Evolutionary conservation across 371 early-diverging fungal genomes (phyloP), one percentile per base, ranked within the genome.

Genomic region (Cokeromyces recurvatus): DNA sequence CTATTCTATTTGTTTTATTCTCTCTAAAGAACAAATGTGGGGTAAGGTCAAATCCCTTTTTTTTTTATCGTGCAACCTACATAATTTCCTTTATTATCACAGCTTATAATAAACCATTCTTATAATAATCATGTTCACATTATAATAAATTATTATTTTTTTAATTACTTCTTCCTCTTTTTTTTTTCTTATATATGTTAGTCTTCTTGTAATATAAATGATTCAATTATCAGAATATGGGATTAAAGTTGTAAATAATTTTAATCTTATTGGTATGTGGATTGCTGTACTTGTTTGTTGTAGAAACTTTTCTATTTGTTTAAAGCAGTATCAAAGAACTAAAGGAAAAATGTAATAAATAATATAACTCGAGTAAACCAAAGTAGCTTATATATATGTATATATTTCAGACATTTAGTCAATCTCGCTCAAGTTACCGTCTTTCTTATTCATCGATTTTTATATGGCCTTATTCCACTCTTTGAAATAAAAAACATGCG

Each of bases 221-320:
- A 54, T 62, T 43, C 42, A 66, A 38, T 52, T 73, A 20, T 55
- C 67, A 47, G 44, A 43, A 19, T 64, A 73, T 53, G 69, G 65
- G 15, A 49, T 47, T 32, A 57, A 62, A 19, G 69, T 73, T 19
- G 55, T 73, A 4, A 64, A 66, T 41, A 57, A 64, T 34, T 42
- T 73, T n/a, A 68, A 57, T 37, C 58, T 73, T 47, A 59, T 73
- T 46, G 64, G 67, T 20, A 73, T 69, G 69, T 73, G 73, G 73
- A 44, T 73, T 12, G 57, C 67, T 17, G 69, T 66, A 21, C 44
- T 66, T 15, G 47, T 68, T 2, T 66, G 60, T 17, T 54, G 55
- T 39, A 50, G 69, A 40, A 73, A 73, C 24, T 64, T 59, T 17
- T 21, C 53, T 16, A 54, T 66, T 2, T 66, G 73, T 19, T 55